phyloP scores from a whole-genome alignment of 1,284 basidiomycete genomes.

The Coniferiporia weirii region DNA sequence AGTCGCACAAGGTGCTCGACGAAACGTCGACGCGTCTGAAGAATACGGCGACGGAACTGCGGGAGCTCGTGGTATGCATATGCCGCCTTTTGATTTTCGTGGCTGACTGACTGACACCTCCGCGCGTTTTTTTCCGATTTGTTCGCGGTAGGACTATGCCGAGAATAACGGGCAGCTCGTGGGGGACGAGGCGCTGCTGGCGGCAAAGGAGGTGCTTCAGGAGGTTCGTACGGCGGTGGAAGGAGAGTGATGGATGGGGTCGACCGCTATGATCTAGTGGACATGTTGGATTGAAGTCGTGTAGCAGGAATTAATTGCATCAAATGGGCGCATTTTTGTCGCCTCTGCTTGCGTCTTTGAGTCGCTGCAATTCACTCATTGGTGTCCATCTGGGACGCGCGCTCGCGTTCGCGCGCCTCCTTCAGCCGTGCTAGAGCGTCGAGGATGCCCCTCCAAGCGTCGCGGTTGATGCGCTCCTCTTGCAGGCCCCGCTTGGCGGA shows the following conservation, averaged over 20 bases:
- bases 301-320: not conserved
- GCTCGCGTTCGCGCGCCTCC: slow-evolving; percentile 35
- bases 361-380: not conserved
- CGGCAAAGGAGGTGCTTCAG: slow-evolving; percentile 57
- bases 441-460: slow-evolving; percentile 71
- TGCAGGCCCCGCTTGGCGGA: slow-evolving; percentile 54
- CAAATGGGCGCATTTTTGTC: not conserved
- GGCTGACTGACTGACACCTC: not conserved
- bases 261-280: too few species aligned
- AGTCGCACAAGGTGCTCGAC: slow-evolving; percentile 77
- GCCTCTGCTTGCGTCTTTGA: not conserved
- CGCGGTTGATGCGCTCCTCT: slow-evolving; percentile 67
- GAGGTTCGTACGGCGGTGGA: slow-evolving; percentile 29
- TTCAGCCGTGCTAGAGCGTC: slow-evolving; percentile 60
- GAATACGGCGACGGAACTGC: slow-evolving; percentile 58
- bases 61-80: slow-evolving; percentile 63
- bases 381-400: slow-evolving; percentile 7
- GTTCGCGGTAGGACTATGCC: not conserved
- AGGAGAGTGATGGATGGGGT: not conserved
- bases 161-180: slow-evolving; percentile 29
- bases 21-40: slow-evolving; percentile 60
- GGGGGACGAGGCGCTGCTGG: slow-evolving; percentile 47
- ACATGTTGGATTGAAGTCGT: too few species aligned
- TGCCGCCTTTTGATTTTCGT: slow-evolving; percentile 10
- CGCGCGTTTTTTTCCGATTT: too few species aligned